Base-by-base conservation (phyloP, 805 yeast genomes). In the Pichia ethanolica region DNA sequence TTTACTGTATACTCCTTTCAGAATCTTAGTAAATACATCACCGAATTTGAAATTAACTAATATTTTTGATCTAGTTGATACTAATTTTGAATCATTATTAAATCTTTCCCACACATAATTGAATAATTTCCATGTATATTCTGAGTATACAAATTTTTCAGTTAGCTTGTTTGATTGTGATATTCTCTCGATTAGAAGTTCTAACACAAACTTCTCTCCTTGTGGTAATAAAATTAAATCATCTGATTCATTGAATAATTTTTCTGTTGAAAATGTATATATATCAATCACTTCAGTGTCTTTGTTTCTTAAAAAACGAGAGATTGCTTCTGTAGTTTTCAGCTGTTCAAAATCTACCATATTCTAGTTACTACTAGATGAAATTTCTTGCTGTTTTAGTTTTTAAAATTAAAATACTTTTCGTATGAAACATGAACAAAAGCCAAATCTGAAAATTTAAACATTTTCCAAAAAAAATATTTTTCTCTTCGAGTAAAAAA, bases 121-220 rank as follows among this genome's bases (percentile, higher is more conserved):
- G 55, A 80, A 73, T 9, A 82, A 62, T 11, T 52, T 49, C 91
- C 91, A 85, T 2, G 77, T 64, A 2, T 61, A 57, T 1, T 59
- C 48, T 47, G 67, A 64, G n/a, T 49, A 59, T 56, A 73, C 79
- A 69, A 80, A 81, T 6, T 59, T 53, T 3, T 62, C 27, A 10
- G 53, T 37, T 9, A 42, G 53, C n/a, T 64, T 61, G 42, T 71
- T 72, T 9, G 54, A 52, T 49, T 81, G 86, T 49, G 75, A 74
- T 58, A 84, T 62, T 48, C 89, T 69, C 58, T 83, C 88, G 46
- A 78, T 71, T 1, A 84, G 52, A 35, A 85, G 67, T 44, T 81
- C 86, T 45, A 83, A 69, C 4, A 83, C 65, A 54, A 85, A 85
- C 0, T 64, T 59, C 27, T 73, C 72, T 47, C 68, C 68, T 49